These are phyloP conservation scores for Rhypophila decipiens DNA, from an alignment of 495 filamentous ascomycete genomes.

Conservation along the genomic window DNA sequence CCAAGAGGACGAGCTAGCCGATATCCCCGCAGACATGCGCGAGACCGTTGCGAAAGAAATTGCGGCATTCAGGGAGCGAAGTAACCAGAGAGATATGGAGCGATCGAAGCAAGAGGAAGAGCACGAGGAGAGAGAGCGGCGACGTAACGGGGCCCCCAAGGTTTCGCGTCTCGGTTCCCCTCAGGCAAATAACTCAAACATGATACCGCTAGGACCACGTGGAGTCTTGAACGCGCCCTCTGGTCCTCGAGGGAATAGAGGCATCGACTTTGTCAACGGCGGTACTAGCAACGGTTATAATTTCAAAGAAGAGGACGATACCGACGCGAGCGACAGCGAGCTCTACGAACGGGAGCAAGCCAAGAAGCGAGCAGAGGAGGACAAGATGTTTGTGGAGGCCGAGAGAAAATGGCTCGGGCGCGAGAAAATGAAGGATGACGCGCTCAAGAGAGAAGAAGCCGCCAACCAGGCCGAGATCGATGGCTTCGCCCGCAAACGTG, in stretches of 20 bases:
- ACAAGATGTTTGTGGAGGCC: slow-evolving; percentile 78
- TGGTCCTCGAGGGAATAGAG: slow-evolving; percentile 63
- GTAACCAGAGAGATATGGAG: slow-evolving; percentile 80
- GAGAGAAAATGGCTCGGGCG: slow-evolving; percentile 87
- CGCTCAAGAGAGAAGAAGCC: slow-evolving; percentile 73
- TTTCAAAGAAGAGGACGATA: slow-evolving; percentile 76
- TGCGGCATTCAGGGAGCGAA: slow-evolving; percentile 84
- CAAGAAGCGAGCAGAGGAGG: slow-evolving; percentile 65
- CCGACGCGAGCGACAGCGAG: slow-evolving; percentile 82
- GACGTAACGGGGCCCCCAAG: slow-evolving; percentile 58
- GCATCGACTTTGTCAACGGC: slow-evolving; percentile 81
- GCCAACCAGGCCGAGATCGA: slow-evolving; percentile 72
- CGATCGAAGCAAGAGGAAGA: slow-evolving; percentile 83
- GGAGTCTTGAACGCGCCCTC: slow-evolving; percentile 73
- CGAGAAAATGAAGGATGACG: slow-evolving; percentile 74
- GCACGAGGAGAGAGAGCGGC: slow-evolving; percentile 78
- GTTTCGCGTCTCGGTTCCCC: slow-evolving; percentile 66
- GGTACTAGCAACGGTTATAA: slow-evolving; percentile 47
- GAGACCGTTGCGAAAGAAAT: slow-evolving; percentile 95
- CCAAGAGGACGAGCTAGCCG: slow-evolving; percentile 87
- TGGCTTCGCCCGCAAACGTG: slow-evolving; percentile 45
- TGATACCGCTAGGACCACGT: slow-evolving; percentile 75
- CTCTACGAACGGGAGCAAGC: slow-evolving; percentile 65
- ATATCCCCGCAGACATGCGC: slow-evolving; percentile 95
- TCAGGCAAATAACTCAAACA: slow-evolving; percentile 51